Evolutionary conservation across 257 asterid species (phyloP).

Genomic region (Linaria vulgaris): DNA sequence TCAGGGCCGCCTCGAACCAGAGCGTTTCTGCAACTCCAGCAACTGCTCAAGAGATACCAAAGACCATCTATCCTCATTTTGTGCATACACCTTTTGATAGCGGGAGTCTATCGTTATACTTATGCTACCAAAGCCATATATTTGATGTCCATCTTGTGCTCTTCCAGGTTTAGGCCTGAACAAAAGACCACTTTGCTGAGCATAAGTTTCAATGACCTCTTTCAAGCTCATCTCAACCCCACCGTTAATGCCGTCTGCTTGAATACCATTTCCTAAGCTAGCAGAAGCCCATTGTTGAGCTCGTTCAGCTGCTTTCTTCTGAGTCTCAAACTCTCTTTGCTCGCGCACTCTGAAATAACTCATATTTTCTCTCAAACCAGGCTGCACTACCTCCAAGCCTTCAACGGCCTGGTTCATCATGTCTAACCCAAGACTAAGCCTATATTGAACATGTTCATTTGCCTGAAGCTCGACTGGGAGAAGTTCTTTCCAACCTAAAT

Average conservation of each 20-base stretch:
- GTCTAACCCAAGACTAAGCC: conserved; percentile 63
- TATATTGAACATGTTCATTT: conserved; percentile 58
- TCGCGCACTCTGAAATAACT: conserved; percentile 68
- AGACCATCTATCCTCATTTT: conserved; percentile 67
- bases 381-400: conserved; percentile 79
- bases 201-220: conserved; percentile 54
- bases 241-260: conserved; percentile 28
- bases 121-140: conserved; percentile 77
- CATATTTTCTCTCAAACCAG: conserved; percentile 75
- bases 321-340: conserved; percentile 80
- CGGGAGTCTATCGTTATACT: conserved; percentile 69
- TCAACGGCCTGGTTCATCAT: conserved; percentile 92
- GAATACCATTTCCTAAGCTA: conserved; percentile 34
- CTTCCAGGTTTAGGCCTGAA: conserved; percentile 81
- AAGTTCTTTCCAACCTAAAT: conserved; percentile 77
- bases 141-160: conserved; percentile 80
- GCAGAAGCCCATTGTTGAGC: conserved; percentile 47
- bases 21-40: conserved; percentile 66
- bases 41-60: conserved; percentile 74
- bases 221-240: conserved; percentile 46
- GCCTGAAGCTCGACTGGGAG: conserved; percentile 78
- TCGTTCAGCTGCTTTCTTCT: conserved; percentile 70
- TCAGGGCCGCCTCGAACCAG: conserved; percentile 50
- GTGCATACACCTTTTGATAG: conserved; percentile 74
- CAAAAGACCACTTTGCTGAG: conserved; percentile 50